phyloP scores from a whole-genome alignment of 78 protist genomes.

The Dictyostelium discoideum region DNA sequence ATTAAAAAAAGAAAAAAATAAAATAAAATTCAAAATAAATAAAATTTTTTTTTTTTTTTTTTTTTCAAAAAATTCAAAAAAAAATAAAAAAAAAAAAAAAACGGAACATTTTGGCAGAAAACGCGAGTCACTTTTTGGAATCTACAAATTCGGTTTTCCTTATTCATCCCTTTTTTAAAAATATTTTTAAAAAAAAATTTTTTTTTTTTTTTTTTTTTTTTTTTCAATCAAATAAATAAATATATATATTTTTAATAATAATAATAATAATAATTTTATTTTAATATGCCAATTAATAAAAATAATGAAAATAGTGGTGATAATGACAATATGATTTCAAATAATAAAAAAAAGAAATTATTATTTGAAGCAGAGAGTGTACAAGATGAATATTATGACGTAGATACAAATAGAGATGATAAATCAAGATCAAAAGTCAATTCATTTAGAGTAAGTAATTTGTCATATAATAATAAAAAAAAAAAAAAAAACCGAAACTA shows the following conservation, averaged over 20 bases:
- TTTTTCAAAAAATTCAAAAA: background rate
- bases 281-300: background rate
- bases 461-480: background rate
- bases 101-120: background rate
- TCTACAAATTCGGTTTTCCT: background rate
- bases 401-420: background rate
- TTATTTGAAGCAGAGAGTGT: background rate
- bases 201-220: background rate
- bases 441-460: background rate
- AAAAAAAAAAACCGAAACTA: no score
- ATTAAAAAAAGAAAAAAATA: background rate
- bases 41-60: background rate
- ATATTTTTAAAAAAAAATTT: no score
- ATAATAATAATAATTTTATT: no score
- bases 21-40: background rate
- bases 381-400: conserved; percentile 3
- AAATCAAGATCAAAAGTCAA: background rate
- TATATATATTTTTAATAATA: no score
- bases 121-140: background rate
- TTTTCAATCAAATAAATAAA: background rate
- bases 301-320: background rate
- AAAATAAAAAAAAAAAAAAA: background rate
- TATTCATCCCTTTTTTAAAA: no score
- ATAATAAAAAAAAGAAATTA: background rate
- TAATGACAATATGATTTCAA: background rate